Percentiles rank a stretch among this genome's conserved stretches.
These are phyloP conservation scores for Pichia gijzeniarum DNA, from an alignment of 805 yeast species.

Conservation along the genomic window DNA sequence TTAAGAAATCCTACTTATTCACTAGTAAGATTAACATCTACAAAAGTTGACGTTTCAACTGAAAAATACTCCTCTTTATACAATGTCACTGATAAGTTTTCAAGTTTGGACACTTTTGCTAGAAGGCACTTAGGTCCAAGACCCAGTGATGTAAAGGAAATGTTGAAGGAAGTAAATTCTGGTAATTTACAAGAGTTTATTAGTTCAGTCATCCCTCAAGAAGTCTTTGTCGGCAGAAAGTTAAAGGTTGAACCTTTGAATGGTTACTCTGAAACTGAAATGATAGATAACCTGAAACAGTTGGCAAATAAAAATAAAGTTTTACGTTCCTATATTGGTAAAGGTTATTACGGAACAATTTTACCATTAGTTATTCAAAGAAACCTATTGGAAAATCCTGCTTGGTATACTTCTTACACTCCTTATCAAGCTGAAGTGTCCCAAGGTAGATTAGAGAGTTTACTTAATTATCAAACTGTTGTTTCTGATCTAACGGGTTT, in stretches of 20 bases:
- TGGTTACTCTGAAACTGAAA: conserved; percentile 79
- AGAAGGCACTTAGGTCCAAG: conserved; percentile 89
- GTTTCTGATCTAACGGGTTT: conserved; percentile 86
- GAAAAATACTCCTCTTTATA: conserved; percentile 42
- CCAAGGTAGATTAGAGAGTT: conserved; percentile 89
- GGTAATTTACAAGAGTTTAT: conserved; percentile 66
- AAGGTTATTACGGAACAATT: conserved; percentile 88
- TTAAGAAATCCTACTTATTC: background rate
- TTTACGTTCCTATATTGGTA: conserved; percentile 76
- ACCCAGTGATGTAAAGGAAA: conserved; percentile 50
- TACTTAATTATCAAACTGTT: conserved; percentile 90
- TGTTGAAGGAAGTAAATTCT: conserved; percentile 65
- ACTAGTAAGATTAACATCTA: conserved; percentile 5
- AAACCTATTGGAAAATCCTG: conserved; percentile 87
- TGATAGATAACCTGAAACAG: conserved; percentile 58
- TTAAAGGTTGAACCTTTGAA: conserved; percentile 58
- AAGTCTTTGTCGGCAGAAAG: conserved; percentile 62
- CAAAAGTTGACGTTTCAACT: conserved; percentile 51
- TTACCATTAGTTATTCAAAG: conserved; percentile 91
- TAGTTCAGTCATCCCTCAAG: conserved; percentile 65
- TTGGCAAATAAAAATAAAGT: conserved; percentile 74
- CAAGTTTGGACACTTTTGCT: conserved; percentile 67
- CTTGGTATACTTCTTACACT: conserved; percentile 98
- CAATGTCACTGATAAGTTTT: conserved; percentile 31
- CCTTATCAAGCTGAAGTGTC: conserved; percentile 98